These are phyloP conservation scores for Begonia loranthoides DNA, from an alignment of 306 rosid genomes.

Conservation along the genomic window DNA sequence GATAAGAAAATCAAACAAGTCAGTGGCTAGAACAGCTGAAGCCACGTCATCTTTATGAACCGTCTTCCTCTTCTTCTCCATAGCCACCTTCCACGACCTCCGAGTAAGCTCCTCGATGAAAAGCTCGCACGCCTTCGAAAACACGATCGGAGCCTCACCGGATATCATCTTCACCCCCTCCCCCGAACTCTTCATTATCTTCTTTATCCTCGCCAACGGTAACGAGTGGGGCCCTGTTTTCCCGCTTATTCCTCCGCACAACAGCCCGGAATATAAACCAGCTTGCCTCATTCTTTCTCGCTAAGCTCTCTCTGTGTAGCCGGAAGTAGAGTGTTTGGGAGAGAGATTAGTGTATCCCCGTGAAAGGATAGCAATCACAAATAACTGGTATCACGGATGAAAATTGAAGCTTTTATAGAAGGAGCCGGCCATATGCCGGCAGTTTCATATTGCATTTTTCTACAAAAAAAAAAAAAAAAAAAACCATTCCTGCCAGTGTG, in stretches of 20 bases:
- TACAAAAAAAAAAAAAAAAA: too few species aligned
- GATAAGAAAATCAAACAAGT: slow-evolving; percentile 53
- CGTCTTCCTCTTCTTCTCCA: slow-evolving; percentile 51
- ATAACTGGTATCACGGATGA: too few species aligned
- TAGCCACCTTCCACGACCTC: slow-evolving; percentile 53
- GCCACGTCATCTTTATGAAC: slow-evolving; percentile 57
- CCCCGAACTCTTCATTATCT: slow-evolving; percentile 59
- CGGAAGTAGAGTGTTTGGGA: background rate
- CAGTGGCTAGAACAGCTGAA: slow-evolving; percentile 49
- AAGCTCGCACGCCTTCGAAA: slow-evolving; percentile 71
- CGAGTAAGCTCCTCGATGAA: slow-evolving; percentile 47
- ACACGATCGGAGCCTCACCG: slow-evolving; percentile 54
- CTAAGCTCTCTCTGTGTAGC: background rate
- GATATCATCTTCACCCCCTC: slow-evolving; percentile 72
- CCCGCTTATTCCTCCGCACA: slow-evolving; percentile 15
- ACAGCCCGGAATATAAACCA: slow-evolving; percentile 44
- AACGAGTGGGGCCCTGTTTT: slow-evolving; percentile 42
- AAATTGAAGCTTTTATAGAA: too few species aligned
- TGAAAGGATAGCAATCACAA: too few species aligned
- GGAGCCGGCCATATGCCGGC: too few species aligned
- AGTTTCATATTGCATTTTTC: too few species aligned
- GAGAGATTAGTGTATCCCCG: background rate
- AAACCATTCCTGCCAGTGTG: too few species aligned
- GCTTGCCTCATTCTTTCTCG: slow-evolving; percentile 51
- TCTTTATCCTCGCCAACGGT: slow-evolving; percentile 73